phyloP scores from a whole-genome alignment of 495 filamentous ascomycete species.

The Aspergillus sparsus region DNA sequence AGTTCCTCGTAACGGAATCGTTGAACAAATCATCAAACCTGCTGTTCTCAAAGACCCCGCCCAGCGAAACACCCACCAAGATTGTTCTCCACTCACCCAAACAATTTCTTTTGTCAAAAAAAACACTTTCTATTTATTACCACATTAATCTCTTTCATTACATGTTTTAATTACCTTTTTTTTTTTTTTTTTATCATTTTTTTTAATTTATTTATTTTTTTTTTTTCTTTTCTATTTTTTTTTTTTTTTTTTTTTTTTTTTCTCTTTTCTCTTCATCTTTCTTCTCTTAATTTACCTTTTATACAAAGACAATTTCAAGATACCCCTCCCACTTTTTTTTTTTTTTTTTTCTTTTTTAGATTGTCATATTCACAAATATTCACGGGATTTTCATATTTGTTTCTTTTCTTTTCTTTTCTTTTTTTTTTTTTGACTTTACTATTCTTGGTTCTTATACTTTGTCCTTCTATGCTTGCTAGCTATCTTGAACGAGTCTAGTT shows the following conservation, averaged over 20 bases:
- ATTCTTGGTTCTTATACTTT: too few relatives aligned
- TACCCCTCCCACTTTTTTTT: conserved; percentile 15
- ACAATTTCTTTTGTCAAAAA: too few relatives aligned
- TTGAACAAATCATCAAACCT: conserved; percentile 44
- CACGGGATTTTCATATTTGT: too few relatives aligned
- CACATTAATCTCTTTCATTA: not conserved
- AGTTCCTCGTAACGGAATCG: conserved; percentile 44
- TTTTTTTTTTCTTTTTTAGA: not conserved
- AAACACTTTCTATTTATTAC: too few relatives aligned
- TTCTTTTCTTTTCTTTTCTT: too few relatives aligned
- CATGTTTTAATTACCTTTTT: not conserved
- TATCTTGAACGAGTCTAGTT: too few relatives aligned
- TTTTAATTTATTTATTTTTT: not conserved
- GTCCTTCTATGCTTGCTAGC: too few relatives aligned
- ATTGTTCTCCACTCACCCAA: too few relatives aligned
- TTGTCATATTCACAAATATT: too few relatives aligned
- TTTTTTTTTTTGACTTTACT: too few relatives aligned
- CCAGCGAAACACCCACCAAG: too few relatives aligned
- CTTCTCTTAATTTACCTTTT: conserved; percentile 12
- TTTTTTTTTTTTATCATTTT: conserved; percentile 4
- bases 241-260: conserved; percentile 5
- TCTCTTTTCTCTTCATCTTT: conserved; percentile 15
- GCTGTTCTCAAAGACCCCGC: conserved; percentile 46
- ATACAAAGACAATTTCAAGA: conserved; percentile 13
- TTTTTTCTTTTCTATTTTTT: conserved; percentile 11